A percentile compares a stretch with the other conserved stretches of the same genome.
Evolutionary conservation across 2,329 filamentous ascomycete species (phyloP).

Genomic region (Sclerotinia spermophila): DNA sequence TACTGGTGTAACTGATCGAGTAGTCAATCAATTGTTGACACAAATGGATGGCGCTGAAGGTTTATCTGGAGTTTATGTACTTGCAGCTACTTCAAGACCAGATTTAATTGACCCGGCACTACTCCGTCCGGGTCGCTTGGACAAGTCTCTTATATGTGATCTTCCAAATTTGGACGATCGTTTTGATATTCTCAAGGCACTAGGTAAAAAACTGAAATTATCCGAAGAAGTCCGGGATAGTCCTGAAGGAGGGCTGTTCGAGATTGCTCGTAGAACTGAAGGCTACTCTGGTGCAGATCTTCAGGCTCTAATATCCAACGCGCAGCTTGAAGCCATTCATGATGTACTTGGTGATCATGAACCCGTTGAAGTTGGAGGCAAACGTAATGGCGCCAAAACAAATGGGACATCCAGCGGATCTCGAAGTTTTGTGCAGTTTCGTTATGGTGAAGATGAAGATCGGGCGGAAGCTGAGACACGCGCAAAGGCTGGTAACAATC

Average conservation of each 20-base stretch:
- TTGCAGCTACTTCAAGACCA: conserved; percentile 88
- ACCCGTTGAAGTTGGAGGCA: conserved; percentile 35
- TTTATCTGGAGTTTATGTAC: conserved; percentile 88
- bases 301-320: conserved; percentile 92
- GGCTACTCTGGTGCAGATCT: conserved; percentile 94
- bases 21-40: conserved; percentile 96
- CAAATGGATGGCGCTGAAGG: conserved; percentile 99
- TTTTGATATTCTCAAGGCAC: conserved; percentile 79
- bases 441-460: conserved; percentile 64
- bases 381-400: conserved; percentile 27
- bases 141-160: conserved; percentile 90
- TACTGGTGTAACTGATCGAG: conserved; percentile 96
- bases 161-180: conserved; percentile 78
- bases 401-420: conserved; percentile 34
- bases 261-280: conserved; percentile 75
- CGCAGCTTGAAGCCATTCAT: conserved; percentile 94
- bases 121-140: conserved; percentile 83
- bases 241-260: conserved; percentile 36
- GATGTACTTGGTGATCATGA: conserved; percentile 72
- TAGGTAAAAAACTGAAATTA: conserved; percentile 78
- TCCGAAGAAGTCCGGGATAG: conserved; percentile 53
- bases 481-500: conserved; percentile 45
- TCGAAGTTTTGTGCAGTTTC: conserved; percentile 75
- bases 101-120: conserved; percentile 95
- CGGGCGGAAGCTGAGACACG: conserved; percentile 41